phyloP scores from a whole-genome alignment of 2,329 filamentous ascomycete species.

The Epichloe hybrida region DNA sequence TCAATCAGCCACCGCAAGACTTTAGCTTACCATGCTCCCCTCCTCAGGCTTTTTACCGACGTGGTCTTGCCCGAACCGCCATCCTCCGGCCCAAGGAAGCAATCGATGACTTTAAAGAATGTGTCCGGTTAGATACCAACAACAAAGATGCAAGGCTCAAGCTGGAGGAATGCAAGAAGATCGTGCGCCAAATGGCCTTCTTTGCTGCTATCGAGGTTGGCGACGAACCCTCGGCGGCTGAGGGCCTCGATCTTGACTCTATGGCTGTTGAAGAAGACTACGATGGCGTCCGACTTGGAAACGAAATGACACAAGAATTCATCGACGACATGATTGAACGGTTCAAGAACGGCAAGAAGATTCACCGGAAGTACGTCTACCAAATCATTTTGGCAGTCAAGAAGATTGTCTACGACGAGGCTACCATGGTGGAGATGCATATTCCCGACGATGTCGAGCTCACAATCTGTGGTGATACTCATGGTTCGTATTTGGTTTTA shows the following conservation, averaged over 20 bases:
- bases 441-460: slow-evolving; percentile 65
- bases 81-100: slow-evolving; percentile 83
- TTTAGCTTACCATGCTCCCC: not conserved
- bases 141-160: slow-evolving; percentile 90
- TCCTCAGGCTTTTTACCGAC: slow-evolving; percentile 75
- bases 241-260: slow-evolving; percentile 74
- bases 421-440: slow-evolving; percentile 91
- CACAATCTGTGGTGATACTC: slow-evolving; percentile 94
- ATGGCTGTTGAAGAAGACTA: slow-evolving; percentile 75
- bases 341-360: slow-evolving; percentile 91
- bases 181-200: slow-evolving; percentile 84
- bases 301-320: slow-evolving; percentile 90
- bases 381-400: slow-evolving; percentile 86
- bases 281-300: slow-evolving; percentile 65
- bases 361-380: slow-evolving; percentile 94
- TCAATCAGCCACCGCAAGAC: not conserved
- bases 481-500: slow-evolving; percentile 45
- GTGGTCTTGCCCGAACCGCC: slow-evolving; percentile 81
- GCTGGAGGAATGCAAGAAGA: slow-evolving; percentile 84
- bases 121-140: slow-evolving; percentile 70
- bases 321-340: slow-evolving; percentile 94
- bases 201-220: slow-evolving; percentile 88
- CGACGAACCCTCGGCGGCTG: slow-evolving; percentile 83
- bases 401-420: slow-evolving; percentile 79
- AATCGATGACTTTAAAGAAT: slow-evolving; percentile 81